Conservation (phyloP, 225 moss, liverwort and hornwort genomes). For the Neckera pumila region DNA sequence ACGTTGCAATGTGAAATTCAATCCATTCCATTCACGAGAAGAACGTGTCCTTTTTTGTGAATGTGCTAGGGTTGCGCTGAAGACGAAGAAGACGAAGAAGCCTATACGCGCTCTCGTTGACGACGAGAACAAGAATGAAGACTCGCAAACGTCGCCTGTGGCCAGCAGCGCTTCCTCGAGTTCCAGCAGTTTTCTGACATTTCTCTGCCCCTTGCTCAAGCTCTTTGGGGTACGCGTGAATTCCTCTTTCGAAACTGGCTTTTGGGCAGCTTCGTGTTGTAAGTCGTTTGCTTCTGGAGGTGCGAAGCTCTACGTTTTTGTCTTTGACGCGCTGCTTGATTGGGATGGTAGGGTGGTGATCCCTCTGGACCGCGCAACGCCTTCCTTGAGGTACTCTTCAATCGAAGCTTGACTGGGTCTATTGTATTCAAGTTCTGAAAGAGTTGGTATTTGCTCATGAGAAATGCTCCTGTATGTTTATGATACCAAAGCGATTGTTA, state of each 20-base stretch:
- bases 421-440: neutral
- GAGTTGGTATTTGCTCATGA: neutral
- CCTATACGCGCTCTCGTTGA: neutral
- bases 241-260: neutral
- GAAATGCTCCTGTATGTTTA: neutral
- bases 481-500: neutral
- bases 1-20: neutral
- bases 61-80: neutral
- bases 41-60: neutral
- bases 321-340: neutral
- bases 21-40: neutral
- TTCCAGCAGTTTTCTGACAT: constrained; percentile 11
- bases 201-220: constrained; percentile 55
- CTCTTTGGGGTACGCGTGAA: constrained; percentile 25
- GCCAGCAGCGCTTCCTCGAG: neutral
- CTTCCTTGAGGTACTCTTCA: constrained; percentile 56
- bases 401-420: neutral
- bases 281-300: neutral
- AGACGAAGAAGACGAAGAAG: neutral
- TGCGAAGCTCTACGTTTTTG: neutral
- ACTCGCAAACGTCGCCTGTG: neutral
- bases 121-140: constrained; percentile 1
- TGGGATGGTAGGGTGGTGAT: constrained; percentile 64
- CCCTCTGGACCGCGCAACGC: constrained; percentile 77
- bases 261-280: neutral